These are phyloP conservation scores for Pseudogymnoascus sp. DNA, from an alignment of 2,329 filamentous ascomycete species.

Conservation along the genomic window DNA sequence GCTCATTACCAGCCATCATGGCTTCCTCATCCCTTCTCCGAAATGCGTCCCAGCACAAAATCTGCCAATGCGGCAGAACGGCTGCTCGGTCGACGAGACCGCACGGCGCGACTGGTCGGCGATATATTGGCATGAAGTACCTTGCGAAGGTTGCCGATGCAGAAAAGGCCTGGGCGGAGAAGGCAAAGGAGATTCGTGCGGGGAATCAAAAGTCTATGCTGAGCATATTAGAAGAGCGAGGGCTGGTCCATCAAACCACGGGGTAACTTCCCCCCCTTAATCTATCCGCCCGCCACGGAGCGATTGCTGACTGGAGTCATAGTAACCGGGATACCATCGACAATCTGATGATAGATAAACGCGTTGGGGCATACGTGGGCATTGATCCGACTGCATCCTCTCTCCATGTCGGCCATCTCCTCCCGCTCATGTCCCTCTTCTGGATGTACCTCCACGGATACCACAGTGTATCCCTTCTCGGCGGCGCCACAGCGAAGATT, in stretches of 20 bases:
- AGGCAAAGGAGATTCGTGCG: constrained; percentile 38
- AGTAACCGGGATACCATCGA: constrained; percentile 44
- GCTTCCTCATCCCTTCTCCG: constrained; percentile 23
- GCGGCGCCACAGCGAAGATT: constrained; percentile 66
- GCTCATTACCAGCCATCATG: constrained; percentile 21
- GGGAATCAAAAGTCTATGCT: constrained; percentile 48
- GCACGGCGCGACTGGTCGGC: constrained; percentile 15
- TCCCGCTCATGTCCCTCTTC: constrained; percentile 75
- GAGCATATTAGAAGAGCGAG: constrained; percentile 60
- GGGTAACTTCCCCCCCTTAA: constrained; percentile 44
- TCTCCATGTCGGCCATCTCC: constrained; percentile 69
- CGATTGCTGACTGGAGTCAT: constrained; percentile 13
- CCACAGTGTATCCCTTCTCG: constrained; percentile 56
- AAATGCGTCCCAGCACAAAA: constrained; percentile 18
- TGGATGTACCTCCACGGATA: constrained; percentile 76
- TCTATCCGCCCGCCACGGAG: background rate
- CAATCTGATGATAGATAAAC: constrained; percentile 53
- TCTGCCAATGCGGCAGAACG: constrained; percentile 27
- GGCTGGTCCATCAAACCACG: constrained; percentile 64
- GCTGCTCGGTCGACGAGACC: constrained; percentile 20
- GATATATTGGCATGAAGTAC: constrained; percentile 29
- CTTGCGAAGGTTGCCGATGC: constrained; percentile 29
- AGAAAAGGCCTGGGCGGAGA: constrained; percentile 37
- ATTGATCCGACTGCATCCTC: constrained; percentile 75
- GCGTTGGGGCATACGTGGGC: constrained; percentile 69